Base-by-base conservation (phyloP, 2,329 filamentous ascomycete genomes). In the Plectosphaerella sp. region DNA sequence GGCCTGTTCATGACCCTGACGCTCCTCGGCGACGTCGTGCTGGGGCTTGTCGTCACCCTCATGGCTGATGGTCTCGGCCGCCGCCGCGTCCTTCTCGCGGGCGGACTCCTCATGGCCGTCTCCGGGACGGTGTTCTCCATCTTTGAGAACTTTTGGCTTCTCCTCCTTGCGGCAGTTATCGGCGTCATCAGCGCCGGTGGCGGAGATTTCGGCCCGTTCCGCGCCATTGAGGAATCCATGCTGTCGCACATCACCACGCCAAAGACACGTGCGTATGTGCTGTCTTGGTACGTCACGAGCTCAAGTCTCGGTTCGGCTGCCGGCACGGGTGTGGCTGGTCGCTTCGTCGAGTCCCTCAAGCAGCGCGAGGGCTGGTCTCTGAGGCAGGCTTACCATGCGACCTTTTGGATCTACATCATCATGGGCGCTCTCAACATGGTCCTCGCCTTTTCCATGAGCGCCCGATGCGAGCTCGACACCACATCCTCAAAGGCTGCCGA, bases 1-100 rank as follows among this genome's bases (percentile, higher is more conserved):
- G 84, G 83, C 3, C 66, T 85, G 1, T 87, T 87, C 67, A 86
- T 87, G 83, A 85, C 82, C 0, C 62, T 86, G 56, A 87, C 84
- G 0, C 66, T 87, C 15, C 68, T 74, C 14, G 84, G 83, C 24
- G 84, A 87, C 63, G 74, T 80, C 4, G 61, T 72, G 42, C 78
- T 86, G 55, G 84, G 82, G 59, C 77, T 85, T 52, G 37, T 80
- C 20, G 71, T 87, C 46, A 83, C 83, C 0, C 60, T 82, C 6
- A 71, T 84, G 54, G 80, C 83, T 24, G 84, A 87, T 65, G 69
- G 68, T 0, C 59, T 83, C 48, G 83, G 83, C 4, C 73, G 83
- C 24, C 73, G 75, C 48, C 69, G 67, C 6, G 73, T 82, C n/a
- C 69, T 87, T 4, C 70, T 74, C 0, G 58, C 76, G 4, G 83